Conservation (phyloP, 305 asterid genomes). For the Rubia occidens region DNA sequence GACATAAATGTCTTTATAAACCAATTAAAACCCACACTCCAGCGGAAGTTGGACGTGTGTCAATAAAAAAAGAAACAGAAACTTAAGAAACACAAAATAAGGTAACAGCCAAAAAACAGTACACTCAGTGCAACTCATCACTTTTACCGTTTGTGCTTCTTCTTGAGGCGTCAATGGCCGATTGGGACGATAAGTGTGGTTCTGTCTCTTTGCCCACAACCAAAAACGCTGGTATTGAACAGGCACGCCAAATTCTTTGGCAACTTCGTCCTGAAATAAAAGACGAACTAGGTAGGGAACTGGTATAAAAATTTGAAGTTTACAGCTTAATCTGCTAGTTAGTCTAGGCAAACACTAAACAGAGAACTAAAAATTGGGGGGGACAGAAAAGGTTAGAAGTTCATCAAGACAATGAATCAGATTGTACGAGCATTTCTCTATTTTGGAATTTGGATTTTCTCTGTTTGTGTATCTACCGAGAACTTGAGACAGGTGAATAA, state of each 20-base stretch:
- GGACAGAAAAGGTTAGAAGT: background rate
- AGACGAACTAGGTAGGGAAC: background rate
- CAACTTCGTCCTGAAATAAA: slow-evolving; percentile 72
- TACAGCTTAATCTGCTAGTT: background rate
- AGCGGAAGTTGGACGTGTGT: background rate
- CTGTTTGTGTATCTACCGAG: background rate
- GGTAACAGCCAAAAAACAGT: background rate
- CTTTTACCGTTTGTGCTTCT: slow-evolving; percentile 65
- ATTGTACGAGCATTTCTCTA: too few species aligned
- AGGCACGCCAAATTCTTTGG: slow-evolving; percentile 75
- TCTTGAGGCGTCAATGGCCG: slow-evolving; percentile 75
- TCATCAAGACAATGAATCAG: background rate
- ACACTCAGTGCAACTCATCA: slow-evolving; percentile 5
- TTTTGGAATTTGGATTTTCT: background rate
- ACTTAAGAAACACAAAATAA: background rate
- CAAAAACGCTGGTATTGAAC: slow-evolving; percentile 83
- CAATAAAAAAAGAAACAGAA: slow-evolving; percentile 9
- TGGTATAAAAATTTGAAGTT: background rate
- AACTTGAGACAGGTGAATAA: background rate
- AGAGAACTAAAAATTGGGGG: background rate
- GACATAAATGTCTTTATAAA: background rate
- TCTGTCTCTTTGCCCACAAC: slow-evolving; percentile 93
- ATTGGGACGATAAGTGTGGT: slow-evolving; percentile 86
- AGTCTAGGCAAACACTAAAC: background rate
- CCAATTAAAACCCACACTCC: background rate